phyloP scores from a whole-genome alignment of 352 stramenopile species.

The Globisporangium yorkense region DNA sequence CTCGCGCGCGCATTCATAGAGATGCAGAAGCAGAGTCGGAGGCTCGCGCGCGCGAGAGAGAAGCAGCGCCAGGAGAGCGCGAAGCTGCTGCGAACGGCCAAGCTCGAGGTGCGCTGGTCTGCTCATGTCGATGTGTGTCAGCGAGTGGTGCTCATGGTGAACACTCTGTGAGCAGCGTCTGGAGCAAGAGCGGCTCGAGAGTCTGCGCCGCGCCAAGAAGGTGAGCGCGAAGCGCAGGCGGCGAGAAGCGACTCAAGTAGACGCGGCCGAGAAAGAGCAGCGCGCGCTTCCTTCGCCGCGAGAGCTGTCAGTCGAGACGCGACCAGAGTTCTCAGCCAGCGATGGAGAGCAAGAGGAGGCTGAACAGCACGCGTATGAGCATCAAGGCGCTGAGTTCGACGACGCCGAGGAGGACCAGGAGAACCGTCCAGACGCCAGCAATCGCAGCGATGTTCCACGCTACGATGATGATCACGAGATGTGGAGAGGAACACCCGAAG shows the following conservation, averaged over 20 bases:
- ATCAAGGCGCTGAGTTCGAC: neutral
- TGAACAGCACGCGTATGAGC: neutral
- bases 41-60: conserved; percentile 23
- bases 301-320: neutral
- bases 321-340: neutral
- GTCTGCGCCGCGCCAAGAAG: conserved; percentile 10
- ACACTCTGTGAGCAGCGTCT: conserved; percentile 11
- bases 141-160: neutral
- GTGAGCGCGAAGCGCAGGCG: conserved; percentile 4
- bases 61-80: conserved; percentile 32
- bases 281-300: too few species aligned
- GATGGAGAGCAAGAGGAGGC: neutral
- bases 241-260: neutral
- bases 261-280: neutral
- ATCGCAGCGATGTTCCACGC: neutral
- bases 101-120: conserved; percentile 34
- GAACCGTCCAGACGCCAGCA: conserved; percentile 2
- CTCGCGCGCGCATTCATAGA: conserved; percentile 63
- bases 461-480: neutral
- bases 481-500: neutral
- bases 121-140: neutral
- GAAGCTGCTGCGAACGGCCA: conserved; percentile 31
- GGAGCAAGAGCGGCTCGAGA: conserved; percentile 16
- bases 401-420: conserved; percentile 6
- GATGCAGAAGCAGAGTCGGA: conserved; percentile 48